Evolutionary conservation across 176 grass and related monocot genomes (phyloP).

Genomic region (Carex myosuroides): DNA sequence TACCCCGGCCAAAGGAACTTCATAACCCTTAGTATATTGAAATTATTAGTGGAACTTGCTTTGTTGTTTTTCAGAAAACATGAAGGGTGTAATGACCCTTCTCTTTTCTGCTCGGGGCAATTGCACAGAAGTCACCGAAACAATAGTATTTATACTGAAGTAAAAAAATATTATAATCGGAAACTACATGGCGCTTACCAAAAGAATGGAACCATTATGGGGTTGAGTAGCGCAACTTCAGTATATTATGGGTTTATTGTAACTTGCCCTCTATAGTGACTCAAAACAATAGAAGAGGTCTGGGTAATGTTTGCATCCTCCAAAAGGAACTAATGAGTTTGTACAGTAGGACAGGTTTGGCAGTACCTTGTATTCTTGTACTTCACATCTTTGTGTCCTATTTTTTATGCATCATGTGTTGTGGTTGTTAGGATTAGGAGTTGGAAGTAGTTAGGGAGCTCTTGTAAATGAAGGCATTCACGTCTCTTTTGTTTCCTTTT

Average conservation of each 20-base stretch:
- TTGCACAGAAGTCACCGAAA: not conserved
- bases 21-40: constrained; percentile 10
- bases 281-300: not conserved
- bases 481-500: not conserved
- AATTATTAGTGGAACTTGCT: not conserved
- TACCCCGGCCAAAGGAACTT: constrained; percentile 24
- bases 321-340: constrained; percentile 9
- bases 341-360: constrained; percentile 21
- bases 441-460: constrained; percentile 9
- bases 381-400: not conserved
- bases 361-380: constrained; percentile 8
- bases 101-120: not conserved
- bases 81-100: not conserved
- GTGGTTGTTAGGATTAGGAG: constrained; percentile 10
- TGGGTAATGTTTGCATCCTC: not conserved
- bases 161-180: not conserved
- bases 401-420: not conserved
- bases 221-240: not conserved
- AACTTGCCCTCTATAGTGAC: not conserved
- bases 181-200: not conserved
- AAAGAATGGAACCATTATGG: not conserved
- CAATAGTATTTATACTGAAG: not conserved
- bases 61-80: not conserved
- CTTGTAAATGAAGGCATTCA: constrained; percentile 20
- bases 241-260: not conserved